Evolutionary conservation across 2,329 filamentous ascomycete species (phyloP), one percentile per base, ranked within the genome.

Genomic region (Aspergillus luchuensis): DNA sequence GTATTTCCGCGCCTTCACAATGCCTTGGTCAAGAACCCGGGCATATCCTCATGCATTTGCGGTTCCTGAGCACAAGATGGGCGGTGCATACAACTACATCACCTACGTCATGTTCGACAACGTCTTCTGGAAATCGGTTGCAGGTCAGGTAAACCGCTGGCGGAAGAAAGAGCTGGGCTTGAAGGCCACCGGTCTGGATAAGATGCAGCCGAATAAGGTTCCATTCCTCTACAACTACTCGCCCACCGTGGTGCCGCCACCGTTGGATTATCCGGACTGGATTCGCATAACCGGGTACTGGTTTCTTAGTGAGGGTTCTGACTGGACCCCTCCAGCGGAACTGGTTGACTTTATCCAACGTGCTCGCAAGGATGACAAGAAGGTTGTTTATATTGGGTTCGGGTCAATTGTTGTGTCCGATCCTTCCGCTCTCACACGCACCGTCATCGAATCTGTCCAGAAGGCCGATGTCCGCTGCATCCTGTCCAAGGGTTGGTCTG

Each of bases 181-280:
- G 28, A 90, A 89, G 55, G 89, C 88, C 64, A 99, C 95, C 1
- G 91, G 82, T 60, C 80, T 97, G 47, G 91, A 95, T 73, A 96
- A 93, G 79, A 87, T 99, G 86, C 92, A 97, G 78, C 89, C 91
- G 2, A 97, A 97, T 80, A 96, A 96, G 74, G 92, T 97, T n/a
- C 95, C 95, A 0, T 99, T 99, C 76, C 78, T 99, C 49, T 99
- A 99, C 81, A 98, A 97, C 78, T 98, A 97, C 75, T 96, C 91
- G 58, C 92, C 93, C 0, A 90, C 87, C 10, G 95, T 99, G 11
- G 95, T 99, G n/a, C 87, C 91, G 2, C 94, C 93, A 28, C 95
- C 95, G 15, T 82, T 97, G 1, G 95, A 99, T 78, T 99, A 93
- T 78, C 94, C 91, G 45, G 95, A 98, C 75, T 99, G 95, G 95